Conservation (phyloP, 1,284 basidiomycete genomes). For the Exobasidium rhododendri region DNA sequence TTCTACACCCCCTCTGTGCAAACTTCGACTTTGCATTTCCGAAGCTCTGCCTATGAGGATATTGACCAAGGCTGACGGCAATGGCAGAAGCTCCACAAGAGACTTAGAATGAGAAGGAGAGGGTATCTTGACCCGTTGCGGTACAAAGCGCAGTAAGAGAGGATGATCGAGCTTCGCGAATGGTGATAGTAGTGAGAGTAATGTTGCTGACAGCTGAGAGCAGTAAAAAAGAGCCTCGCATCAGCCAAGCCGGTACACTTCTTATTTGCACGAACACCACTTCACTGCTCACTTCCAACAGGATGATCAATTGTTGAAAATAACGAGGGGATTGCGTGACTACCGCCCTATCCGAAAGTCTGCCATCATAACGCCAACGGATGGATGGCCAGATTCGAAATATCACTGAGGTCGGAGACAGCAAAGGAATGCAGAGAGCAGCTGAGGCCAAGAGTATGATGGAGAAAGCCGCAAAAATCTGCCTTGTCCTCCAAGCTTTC, state of each 20-base stretch:
- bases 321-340: background rate
- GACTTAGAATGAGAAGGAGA: background rate
- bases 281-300: background rate
- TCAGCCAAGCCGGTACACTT: no score
- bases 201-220: slow-evolving; percentile 1
- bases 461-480: no score
- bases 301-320: background rate
- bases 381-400: no score
- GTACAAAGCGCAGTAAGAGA: background rate
- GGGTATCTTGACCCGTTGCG: background rate
- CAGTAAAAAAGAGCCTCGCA: background rate
- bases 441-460: background rate
- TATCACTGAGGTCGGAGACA: no score
- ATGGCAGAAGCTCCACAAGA: background rate
- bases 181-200: slow-evolving; percentile 1
- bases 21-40: background rate
- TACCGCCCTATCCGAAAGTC: background rate
- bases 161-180: background rate
- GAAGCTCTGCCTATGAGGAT: background rate
- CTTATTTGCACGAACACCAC: no score
- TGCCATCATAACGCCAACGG: no score
- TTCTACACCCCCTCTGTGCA: no score
- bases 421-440: no score
- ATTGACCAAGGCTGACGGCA: background rate
- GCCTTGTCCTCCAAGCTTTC: no score